Conservation (phyloP, 2,329 filamentous ascomycete species). For the Dothistroma pini region DNA sequence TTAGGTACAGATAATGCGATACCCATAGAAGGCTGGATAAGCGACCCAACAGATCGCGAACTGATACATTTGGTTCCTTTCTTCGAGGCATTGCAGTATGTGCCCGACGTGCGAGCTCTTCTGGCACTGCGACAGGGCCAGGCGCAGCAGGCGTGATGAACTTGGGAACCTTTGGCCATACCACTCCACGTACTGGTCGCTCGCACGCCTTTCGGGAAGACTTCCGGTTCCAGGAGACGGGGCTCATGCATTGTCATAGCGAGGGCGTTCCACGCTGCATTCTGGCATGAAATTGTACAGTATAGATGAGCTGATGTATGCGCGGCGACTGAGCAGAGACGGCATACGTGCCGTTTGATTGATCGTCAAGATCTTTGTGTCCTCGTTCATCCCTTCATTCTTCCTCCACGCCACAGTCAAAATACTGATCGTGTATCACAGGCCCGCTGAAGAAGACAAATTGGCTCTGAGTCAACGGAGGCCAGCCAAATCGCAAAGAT, state of each 20-base stretch:
- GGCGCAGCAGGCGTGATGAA: slow-evolving; percentile 35
- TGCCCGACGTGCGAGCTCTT: slow-evolving; percentile 88
- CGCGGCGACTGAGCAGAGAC: background rate
- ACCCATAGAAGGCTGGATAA: slow-evolving; percentile 99
- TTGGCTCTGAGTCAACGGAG: no score
- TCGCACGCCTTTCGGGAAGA: background rate
- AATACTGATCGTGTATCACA: no score
- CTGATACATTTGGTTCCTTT: slow-evolving; percentile 88
- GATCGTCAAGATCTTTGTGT: background rate
- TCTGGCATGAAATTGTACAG: slow-evolving; percentile 2
- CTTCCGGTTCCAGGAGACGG: background rate
- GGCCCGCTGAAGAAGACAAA: no score
- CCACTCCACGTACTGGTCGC: background rate
- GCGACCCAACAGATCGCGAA: slow-evolving; percentile 94
- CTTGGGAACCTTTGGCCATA: background rate
- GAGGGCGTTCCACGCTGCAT: background rate
- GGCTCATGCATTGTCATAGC: background rate
- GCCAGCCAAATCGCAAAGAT: no score
- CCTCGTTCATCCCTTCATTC: background rate
- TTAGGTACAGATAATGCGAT: slow-evolving; percentile 83
- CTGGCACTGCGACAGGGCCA: slow-evolving; percentile 86
- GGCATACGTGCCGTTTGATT: slow-evolving; percentile 4
- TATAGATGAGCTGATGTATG: slow-evolving; percentile 7
- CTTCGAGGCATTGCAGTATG: slow-evolving; percentile 91
- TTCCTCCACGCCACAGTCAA: background rate